phyloP scores from a whole-genome alignment of 73 alveolate genomes.

The Stentor roeselii region DNA sequence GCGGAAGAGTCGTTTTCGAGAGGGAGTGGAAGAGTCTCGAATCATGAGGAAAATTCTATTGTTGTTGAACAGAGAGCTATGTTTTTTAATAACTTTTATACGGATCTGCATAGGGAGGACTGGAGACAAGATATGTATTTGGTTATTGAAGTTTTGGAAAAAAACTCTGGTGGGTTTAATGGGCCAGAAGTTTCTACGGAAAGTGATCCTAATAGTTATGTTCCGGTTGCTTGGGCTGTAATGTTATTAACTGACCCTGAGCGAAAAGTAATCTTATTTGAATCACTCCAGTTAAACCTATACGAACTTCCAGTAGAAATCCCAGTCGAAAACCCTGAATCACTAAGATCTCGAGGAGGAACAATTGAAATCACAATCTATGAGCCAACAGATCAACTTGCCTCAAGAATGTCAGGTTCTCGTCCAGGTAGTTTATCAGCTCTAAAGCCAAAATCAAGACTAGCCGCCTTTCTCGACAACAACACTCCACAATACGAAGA shows the following conservation, averaged over 20 bases:
- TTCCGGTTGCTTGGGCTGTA: constrained; percentile 26
- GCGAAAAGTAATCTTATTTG: background rate
- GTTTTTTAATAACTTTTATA: constrained; percentile 11
- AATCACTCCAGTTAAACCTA: background rate
- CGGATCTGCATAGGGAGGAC: background rate
- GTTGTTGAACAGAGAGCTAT: background rate
- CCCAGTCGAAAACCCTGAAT: background rate
- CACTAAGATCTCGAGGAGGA: background rate
- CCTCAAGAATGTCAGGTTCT: background rate
- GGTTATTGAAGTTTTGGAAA: constrained; percentile 8
- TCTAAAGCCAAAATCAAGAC: constrained; percentile 6
- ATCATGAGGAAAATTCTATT: background rate
- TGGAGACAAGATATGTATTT: background rate
- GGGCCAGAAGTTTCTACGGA: background rate
- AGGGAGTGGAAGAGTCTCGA: background rate
- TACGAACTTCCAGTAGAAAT: constrained; percentile 20
- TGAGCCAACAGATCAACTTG: constrained; percentile 19
- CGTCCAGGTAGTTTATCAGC: constrained; percentile 2
- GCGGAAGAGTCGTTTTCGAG: background rate
- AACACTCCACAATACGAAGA: constrained; percentile 50
- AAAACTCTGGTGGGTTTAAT: background rate
- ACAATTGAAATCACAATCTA: background rate
- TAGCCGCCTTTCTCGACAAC: constrained; percentile 46
- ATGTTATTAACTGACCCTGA: background rate
- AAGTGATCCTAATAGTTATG: background rate